These are phyloP conservation scores for Heimioporus sp. DNA, from an alignment of 768 basidiomycete genomes.

Conservation along the genomic window DNA sequence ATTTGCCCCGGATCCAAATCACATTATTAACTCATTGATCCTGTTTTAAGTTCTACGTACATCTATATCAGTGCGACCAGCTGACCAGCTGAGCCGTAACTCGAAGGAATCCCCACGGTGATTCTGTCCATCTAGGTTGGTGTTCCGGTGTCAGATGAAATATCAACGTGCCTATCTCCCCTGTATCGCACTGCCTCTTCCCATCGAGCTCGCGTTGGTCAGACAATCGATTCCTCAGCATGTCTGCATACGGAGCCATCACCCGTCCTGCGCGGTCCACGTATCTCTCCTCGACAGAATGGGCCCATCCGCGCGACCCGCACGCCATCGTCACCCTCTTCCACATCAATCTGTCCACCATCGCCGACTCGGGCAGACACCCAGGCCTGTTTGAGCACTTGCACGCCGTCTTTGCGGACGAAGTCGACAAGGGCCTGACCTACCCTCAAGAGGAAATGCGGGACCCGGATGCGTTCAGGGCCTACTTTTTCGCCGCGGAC, in stretches of 20 bases:
- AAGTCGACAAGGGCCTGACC: slow-evolving; percentile 72
- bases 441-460: slow-evolving; percentile 80
- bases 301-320: slow-evolving; percentile 34
- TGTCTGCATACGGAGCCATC: slow-evolving; percentile 78
- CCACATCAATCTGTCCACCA: slow-evolving; percentile 34
- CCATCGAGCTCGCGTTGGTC: background rate
- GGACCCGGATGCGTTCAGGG: slow-evolving; percentile 54
- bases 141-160: background rate
- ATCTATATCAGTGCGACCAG: background rate
- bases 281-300: slow-evolving; percentile 47
- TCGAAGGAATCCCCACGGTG: background rate
- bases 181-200: slow-evolving; percentile 2
- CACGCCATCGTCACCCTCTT: slow-evolving; percentile 29
- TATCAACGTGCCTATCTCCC: background rate
- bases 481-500: slow-evolving; percentile 77
- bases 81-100: slow-evolving; percentile 1
- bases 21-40: too few species aligned
- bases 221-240: slow-evolving; percentile 17
- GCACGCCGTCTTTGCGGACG: slow-evolving; percentile 61
- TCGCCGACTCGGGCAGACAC: slow-evolving; percentile 16
- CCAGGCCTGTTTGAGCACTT: slow-evolving; percentile 62
- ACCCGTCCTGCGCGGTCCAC: slow-evolving; percentile 24
- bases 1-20: too few species aligned
- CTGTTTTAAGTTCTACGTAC: too few species aligned
- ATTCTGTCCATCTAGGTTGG: background rate